A percentile compares a stretch with the other conserved stretches of the same genome.
Evolutionary conservation across 164 flowering plant species (phyloP).

Genomic region (Hamamelis virginiana): DNA sequence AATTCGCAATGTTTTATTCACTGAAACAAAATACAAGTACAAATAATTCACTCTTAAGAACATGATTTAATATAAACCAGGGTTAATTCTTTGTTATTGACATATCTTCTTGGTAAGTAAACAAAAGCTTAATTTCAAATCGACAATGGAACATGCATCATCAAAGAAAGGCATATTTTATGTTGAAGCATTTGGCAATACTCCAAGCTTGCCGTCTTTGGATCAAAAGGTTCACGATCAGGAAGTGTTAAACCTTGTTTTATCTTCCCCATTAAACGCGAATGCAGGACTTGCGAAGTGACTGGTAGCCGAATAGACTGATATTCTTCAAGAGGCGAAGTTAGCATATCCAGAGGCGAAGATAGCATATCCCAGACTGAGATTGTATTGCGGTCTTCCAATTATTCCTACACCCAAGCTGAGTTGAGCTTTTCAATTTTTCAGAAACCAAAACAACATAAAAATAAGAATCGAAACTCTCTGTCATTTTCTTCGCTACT

Average conservation of each 20-base stretch:
- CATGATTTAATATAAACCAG: not conserved
- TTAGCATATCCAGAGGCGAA: too few species aligned
- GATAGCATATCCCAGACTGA: too few species aligned
- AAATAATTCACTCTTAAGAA: too few species aligned
- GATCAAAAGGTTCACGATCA: conserved; percentile 47
- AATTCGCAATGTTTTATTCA: too few species aligned
- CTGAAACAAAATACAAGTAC: too few species aligned
- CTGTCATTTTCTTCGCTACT: too few species aligned
- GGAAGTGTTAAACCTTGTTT: conserved; percentile 65
- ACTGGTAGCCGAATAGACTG: conserved; percentile 66
- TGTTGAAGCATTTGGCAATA: conserved; percentile 58
- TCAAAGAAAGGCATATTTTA: conserved; percentile 70
- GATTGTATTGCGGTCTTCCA: too few species aligned
- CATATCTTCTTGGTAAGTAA: not conserved
- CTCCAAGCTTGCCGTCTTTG: conserved; percentile 33
- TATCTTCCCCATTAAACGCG: conserved; percentile 62
- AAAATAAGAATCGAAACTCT: too few species aligned
- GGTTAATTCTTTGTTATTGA: not conserved
- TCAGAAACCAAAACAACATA: too few species aligned
- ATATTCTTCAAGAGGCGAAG: conserved; percentile 62
- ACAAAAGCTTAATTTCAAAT: not conserved
- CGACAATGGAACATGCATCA: conserved; percentile 34
- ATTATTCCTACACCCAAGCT: too few species aligned
- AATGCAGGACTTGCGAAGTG: conserved; percentile 66
- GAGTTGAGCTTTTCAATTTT: too few species aligned